Percentiles rank a stretch among this genome's conserved stretches.
Evolutionary conservation across 768 basidiomycete species (phyloP).

Genomic region (Macrolepiota dolichaula): DNA sequence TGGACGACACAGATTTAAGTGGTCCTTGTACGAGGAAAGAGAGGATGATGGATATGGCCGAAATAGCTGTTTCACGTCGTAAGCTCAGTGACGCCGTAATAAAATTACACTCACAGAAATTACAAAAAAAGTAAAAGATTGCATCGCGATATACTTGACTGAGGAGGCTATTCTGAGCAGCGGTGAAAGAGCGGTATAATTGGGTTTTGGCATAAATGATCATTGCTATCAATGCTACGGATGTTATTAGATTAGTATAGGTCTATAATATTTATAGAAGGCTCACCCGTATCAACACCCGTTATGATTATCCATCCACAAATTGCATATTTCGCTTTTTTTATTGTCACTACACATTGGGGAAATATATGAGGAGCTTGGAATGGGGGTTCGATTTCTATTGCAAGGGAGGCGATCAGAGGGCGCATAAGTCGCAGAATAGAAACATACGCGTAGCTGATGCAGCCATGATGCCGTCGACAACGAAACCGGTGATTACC

Average conservation of each 20-base stretch:
- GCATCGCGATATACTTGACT: not conserved
- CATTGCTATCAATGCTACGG: not conserved
- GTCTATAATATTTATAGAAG: not conserved
- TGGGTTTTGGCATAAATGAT: not conserved
- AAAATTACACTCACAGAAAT: not conserved
- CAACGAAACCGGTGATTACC: not conserved
- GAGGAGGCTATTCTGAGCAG: not conserved
- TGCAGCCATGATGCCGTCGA: not conserved
- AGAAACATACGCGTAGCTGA: not conserved
- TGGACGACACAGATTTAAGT: not conserved
- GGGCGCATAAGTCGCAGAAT: too few species aligned
- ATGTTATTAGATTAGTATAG: too few species aligned
- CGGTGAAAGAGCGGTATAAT: not conserved
- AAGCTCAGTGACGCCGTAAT: not conserved
- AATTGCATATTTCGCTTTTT: not conserved
- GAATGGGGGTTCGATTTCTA: not conserved
- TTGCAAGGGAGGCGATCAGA: not conserved
- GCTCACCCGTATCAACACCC: not conserved
- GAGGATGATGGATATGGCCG: not conserved
- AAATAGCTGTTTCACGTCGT: not conserved
- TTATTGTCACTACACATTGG: not conserved
- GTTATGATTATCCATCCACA: conserved; percentile 1
- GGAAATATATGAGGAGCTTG: not conserved
- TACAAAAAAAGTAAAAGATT: not conserved
- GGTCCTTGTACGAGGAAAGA: not conserved